Base-by-base conservation (phyloP, 306 rosid genomes). In the Cercis canadensis region DNA sequence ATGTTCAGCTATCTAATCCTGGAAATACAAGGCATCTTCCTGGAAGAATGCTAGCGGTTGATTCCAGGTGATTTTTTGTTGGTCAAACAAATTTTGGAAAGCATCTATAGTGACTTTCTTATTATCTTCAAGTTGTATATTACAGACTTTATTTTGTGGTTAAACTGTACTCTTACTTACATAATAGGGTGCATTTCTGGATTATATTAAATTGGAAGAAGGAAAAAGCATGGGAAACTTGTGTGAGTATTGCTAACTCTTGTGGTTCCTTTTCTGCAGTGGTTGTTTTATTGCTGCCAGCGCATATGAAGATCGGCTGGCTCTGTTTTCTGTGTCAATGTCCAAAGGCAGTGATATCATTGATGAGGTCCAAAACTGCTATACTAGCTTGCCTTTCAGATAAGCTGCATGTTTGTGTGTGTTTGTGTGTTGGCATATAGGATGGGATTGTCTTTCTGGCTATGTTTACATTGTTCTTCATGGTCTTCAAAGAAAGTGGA, bases 221-320 rank as follows among this genome's bases (percentile, higher is more conserved):
- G 12, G 33, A 45, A 57, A 45, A 55, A 80, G 50, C 34, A 72
- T 34, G 29, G 58, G 60, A 57, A 65, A 37, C 44, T 54, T 72
- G 44, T 67, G 60, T 41, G 29, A 49, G 47, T 77, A 56, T 72
- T 72, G 50, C 32, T 81, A 69, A 77, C 53, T 60, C 66, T 7
- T 16, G 8, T 41, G 64, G 34, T 70, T 79, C 65, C 69, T 78
- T 72, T 78, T 84, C 58, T 87, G 54, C 92, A 90, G 97, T 84
- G 98, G 98, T 84, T 88, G 96, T 83, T 93, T 85, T 82, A 80
- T 93, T 74, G 98, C 98, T 82, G 85, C 79, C 65, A 88, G 98
- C 75, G 96, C 96, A 60, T 93, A 85, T 77, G 96, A 87, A 79
- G 84, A 84, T 82, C 87, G 78, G 45, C 43, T 90, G 90, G 97